Percentiles rank a stretch among this genome's conserved stretches.
These are phyloP conservation scores for Xylaria longipes DNA, from an alignment of 495 filamentous ascomycete genomes.

Conservation along the genomic window DNA sequence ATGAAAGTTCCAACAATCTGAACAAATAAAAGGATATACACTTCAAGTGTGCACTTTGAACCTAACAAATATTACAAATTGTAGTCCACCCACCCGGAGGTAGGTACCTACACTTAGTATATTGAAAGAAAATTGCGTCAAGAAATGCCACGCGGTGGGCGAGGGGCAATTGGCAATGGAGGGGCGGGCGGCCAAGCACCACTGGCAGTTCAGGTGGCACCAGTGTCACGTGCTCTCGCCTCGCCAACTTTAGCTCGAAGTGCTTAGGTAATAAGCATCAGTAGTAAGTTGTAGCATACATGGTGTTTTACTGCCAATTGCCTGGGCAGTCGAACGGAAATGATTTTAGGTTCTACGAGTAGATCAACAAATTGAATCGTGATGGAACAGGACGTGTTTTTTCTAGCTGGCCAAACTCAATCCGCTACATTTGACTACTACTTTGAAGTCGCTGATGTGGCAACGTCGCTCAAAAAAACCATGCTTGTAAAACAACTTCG, in stretches of 20 bases:
- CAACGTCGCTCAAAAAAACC: neutral
- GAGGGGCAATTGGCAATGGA: conserved; percentile 37
- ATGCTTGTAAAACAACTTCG: neutral
- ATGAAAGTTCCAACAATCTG: too few relatives aligned
- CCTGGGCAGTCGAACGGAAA: neutral
- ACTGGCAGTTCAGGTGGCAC: neutral
- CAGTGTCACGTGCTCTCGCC: neutral
- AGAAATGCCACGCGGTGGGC: conserved; percentile 36
- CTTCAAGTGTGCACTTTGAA: neutral
- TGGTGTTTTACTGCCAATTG: neutral
- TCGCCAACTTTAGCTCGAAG: neutral
- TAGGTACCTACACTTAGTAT: neutral
- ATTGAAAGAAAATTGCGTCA: conserved; percentile 12
- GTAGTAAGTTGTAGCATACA: neutral
- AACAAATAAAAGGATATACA: neutral
- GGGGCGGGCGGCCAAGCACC: neutral
- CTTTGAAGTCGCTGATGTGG: neutral
- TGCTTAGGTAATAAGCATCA: too few relatives aligned
- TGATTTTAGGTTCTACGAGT: neutral
- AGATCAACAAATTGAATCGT: neutral
- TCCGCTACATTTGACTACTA: neutral
- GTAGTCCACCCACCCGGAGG: neutral
- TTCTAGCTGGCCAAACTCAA: neutral
- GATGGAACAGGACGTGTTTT: neutral
- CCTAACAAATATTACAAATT: neutral